These are phyloP conservation scores for Fusarium albidum DNA, from an alignment of 2,329 filamentous ascomycete genomes.

Conservation along the genomic window DNA sequence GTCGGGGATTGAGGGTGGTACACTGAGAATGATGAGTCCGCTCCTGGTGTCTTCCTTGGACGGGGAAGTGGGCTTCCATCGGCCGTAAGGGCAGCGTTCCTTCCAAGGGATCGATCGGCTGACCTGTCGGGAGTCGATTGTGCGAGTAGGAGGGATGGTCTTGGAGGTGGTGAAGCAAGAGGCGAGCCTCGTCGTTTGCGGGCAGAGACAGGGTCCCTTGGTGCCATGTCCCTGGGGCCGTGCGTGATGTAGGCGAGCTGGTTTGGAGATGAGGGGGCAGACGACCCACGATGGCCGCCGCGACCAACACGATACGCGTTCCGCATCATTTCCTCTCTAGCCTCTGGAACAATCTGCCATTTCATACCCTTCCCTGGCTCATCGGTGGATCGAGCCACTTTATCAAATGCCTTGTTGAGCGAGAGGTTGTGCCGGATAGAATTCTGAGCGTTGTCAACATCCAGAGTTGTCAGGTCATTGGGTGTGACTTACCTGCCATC, in stretches of 20 bases:
- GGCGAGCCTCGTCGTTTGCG: slow-evolving; percentile 66
- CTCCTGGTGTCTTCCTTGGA: slow-evolving; percentile 56
- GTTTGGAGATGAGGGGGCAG: slow-evolving; percentile 73
- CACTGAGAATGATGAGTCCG: slow-evolving; percentile 56
- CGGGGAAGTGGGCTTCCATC: slow-evolving; percentile 71
- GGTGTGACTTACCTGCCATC: slow-evolving; percentile 80
- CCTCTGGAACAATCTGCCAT: slow-evolving; percentile 90
- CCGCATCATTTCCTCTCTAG: slow-evolving; percentile 86
- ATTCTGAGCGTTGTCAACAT: slow-evolving; percentile 64
- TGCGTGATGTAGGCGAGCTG: slow-evolving; percentile 69
- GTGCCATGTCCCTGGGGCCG: slow-evolving; percentile 63
- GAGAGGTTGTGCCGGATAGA: slow-evolving; percentile 97
- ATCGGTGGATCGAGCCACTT: slow-evolving; percentile 89
- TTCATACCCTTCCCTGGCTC: slow-evolving; percentile 99
- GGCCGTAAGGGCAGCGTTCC: slow-evolving; percentile 51
- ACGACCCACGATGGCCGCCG: slow-evolving; percentile 72
- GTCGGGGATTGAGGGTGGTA: slow-evolving; percentile 67
- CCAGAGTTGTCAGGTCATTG: background rate
- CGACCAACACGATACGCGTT: slow-evolving; percentile 70
- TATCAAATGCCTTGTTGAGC: slow-evolving; percentile 92
- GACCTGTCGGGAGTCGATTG: slow-evolving; percentile 68
- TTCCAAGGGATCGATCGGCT: slow-evolving; percentile 48
- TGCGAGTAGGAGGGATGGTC: slow-evolving; percentile 56
- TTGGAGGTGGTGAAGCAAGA: slow-evolving; percentile 63
- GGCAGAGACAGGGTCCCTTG: slow-evolving; percentile 58